phyloP scores from a whole-genome alignment of 2,329 filamentous ascomycete species.

The Colletotrichum noveboracense region DNA sequence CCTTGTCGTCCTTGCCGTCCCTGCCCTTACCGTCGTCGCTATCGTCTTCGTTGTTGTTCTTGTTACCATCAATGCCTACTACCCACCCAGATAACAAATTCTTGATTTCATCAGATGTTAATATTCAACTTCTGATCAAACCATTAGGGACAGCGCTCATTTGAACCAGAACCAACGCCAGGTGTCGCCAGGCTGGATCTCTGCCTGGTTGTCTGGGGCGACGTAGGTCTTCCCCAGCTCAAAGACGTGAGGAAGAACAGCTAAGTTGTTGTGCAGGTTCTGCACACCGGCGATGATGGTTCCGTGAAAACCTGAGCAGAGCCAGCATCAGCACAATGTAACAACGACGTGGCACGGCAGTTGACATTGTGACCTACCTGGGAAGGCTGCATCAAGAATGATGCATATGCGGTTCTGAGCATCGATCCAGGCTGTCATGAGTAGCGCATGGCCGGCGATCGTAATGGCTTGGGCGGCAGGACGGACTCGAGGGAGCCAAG shows the following conservation, averaged over 20 bases:
- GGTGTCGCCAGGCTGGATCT: neutral
- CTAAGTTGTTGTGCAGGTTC: neutral
- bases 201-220: neutral
- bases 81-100: no score
- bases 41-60: no score
- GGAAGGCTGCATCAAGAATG: neutral
- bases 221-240: neutral
- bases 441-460: neutral
- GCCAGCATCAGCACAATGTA: neutral
- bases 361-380: neutral
- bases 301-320: neutral
- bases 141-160: neutral
- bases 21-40: no score
- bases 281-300: neutral
- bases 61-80: no score
- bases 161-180: neutral
- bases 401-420: neutral
- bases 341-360: fast-evolving
- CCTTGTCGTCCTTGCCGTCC: no score
- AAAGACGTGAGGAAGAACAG: neutral
- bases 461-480: neutral
- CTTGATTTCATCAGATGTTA: no score
- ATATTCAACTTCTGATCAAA: neutral
- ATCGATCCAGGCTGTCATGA: neutral
- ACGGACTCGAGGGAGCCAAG: neutral